A percentile compares a stretch with the other conserved stretches of the same genome.
phyloP scores from a whole-genome alignment of 1,284 basidiomycete genomes.

The Melampsora larici-populina region DNA sequence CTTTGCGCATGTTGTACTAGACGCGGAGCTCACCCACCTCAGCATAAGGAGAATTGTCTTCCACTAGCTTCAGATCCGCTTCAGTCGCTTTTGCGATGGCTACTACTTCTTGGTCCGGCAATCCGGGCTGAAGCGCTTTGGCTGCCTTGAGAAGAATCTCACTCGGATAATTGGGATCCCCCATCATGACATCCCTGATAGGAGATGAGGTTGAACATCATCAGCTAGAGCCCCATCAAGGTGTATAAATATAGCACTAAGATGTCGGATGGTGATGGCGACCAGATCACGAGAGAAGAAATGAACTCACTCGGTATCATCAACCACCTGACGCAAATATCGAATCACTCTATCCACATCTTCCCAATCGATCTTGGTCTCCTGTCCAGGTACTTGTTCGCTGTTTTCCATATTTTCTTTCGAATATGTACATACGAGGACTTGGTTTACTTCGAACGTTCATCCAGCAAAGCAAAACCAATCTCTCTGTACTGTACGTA shows the following conservation, averaged over 20 bases:
- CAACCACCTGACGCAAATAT: constrained; percentile 19
- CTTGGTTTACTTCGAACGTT: too few species aligned
- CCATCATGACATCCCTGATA: constrained; percentile 9
- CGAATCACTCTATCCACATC: constrained; percentile 16
- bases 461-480: too few species aligned
- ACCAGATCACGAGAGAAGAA: not conserved
- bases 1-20: not conserved
- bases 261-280: too few species aligned
- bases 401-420: too few species aligned
- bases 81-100: constrained; percentile 13
- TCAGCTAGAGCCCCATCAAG: too few species aligned
- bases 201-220: not conserved
- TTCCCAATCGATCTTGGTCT: constrained; percentile 28
- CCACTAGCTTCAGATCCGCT: constrained; percentile 18
- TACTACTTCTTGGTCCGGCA: constrained; percentile 4
- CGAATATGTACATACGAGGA: too few species aligned
- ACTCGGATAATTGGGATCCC: constrained; percentile 29
- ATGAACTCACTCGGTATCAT: constrained; percentile 26
- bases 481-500: too few species aligned
- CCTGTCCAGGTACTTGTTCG: too few species aligned
- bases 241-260: too few species aligned
- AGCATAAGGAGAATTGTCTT: constrained; percentile 71
- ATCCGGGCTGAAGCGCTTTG: constrained; percentile 25
- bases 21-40: constrained; percentile 61
- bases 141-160: constrained; percentile 16